Evolutionary conservation across 2,329 filamentous ascomycete species (phyloP).

Genomic region (Raffaelea ambrosiae): DNA sequence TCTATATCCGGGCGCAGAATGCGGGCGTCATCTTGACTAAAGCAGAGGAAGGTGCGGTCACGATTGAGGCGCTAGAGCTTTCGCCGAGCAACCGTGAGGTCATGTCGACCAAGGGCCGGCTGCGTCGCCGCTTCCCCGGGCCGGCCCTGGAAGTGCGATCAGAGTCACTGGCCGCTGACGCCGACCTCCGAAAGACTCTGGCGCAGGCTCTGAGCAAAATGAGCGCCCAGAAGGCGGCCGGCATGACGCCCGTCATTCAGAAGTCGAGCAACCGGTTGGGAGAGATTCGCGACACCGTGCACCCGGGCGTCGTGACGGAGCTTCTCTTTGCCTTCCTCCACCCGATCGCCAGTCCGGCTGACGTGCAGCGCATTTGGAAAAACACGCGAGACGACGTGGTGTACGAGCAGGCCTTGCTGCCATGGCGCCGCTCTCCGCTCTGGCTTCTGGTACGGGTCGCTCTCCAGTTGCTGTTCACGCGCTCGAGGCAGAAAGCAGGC

Average conservation of each 20-base stretch:
- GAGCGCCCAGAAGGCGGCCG: conserved; percentile 17
- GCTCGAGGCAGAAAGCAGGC: background rate
- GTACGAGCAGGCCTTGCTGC: conserved; percentile 20
- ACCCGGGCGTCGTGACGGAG: conserved; percentile 44
- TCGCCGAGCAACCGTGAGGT: conserved; percentile 18
- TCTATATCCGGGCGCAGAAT: conserved; percentile 25
- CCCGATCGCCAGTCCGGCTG: conserved; percentile 9
- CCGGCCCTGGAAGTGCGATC: conserved; percentile 13
- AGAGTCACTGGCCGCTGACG: conserved; percentile 5
- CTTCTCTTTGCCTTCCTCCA: conserved; percentile 31
- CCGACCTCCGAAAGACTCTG: conserved; percentile 13
- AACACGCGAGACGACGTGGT: conserved; percentile 45
- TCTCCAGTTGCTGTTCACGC: conserved; percentile 6
- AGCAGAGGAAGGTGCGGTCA: conserved; percentile 8
- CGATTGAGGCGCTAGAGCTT: conserved; percentile 27
- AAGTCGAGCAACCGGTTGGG: conserved; percentile 27
- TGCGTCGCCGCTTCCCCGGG: conserved; percentile 20
- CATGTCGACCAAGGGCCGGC: conserved; percentile 19
- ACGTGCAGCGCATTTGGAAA: conserved; percentile 31
- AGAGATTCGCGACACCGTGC: conserved; percentile 38
- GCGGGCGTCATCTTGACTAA: conserved; percentile 22
- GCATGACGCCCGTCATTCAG: conserved; percentile 11
- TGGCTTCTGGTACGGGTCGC: conserved; percentile 10
- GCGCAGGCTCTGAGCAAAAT: conserved; percentile 18
- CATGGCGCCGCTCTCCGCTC: conserved; percentile 10